phyloP scores from a whole-genome alignment of 176 grass and related monocot species.

The Zizania latifolia region DNA sequence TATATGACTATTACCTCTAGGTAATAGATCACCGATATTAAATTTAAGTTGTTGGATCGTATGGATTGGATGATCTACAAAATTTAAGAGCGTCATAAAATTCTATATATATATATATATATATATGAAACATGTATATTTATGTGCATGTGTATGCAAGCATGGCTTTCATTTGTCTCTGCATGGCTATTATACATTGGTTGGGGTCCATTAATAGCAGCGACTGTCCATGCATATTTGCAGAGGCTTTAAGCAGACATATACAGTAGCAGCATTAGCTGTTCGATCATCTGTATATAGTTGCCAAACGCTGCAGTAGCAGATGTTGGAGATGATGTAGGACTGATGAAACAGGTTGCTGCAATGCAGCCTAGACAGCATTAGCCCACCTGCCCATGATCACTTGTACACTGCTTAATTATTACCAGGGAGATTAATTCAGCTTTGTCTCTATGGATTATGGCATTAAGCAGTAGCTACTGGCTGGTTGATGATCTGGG shows the following conservation, averaged over 20 bases:
- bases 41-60: too few relatives aligned
- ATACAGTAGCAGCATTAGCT: not conserved
- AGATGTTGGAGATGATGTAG: not conserved
- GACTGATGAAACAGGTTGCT: not conserved
- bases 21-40: too few relatives aligned
- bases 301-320: conserved; percentile 9
- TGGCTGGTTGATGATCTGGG: not conserved
- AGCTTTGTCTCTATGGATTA: not conserved
- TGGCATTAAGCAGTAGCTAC: not conserved
- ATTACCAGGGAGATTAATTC: not conserved
- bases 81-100: too few relatives aligned
- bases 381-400: not conserved
- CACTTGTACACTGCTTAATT: not conserved
- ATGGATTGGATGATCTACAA: too few relatives aligned
- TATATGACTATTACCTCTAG: too few relatives aligned
- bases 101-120: not conserved
- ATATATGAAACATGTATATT: too few relatives aligned
- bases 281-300: not conserved
- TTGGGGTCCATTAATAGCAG: conserved; percentile 42
- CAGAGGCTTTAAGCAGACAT: not conserved
- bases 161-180: not conserved
- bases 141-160: too few relatives aligned
- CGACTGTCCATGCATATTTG: not conserved
- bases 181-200: conserved; percentile 3
- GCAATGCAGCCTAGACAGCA: not conserved